These are phyloP conservation scores for Astragalus glycyphyllos DNA, from an alignment of 306 rosid species.

Conservation along the genomic window DNA sequence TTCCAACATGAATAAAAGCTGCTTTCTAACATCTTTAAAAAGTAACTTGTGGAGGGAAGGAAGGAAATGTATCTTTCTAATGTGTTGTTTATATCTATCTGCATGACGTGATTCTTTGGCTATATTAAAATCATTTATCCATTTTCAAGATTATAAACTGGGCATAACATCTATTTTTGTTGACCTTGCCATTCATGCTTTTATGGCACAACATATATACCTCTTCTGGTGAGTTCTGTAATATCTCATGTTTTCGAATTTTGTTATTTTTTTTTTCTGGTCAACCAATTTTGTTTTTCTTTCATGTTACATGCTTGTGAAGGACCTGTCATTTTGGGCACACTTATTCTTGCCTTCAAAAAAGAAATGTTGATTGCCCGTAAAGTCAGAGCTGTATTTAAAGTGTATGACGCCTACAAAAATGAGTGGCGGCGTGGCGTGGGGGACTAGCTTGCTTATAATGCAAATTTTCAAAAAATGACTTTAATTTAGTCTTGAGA, in stretches of 20 bases:
- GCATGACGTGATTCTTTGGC: slow-evolving; percentile 37
- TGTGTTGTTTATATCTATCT: slow-evolving; percentile 13
- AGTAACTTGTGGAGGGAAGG: slow-evolving; percentile 16
- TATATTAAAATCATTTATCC: background rate
- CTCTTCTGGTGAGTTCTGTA: background rate
- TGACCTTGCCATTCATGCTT: slow-evolving; percentile 13
- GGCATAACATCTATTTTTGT: background rate
- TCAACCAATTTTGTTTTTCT: background rate
- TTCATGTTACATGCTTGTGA: background rate
- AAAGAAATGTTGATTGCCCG: background rate
- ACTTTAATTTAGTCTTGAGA: too few relatives aligned
- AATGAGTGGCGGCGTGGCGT: too few relatives aligned
- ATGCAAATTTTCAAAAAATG: too few relatives aligned
- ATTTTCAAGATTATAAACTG: slow-evolving; percentile 19
- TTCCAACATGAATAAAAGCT: slow-evolving; percentile 47
- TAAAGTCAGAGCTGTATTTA: background rate
- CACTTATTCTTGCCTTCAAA: background rate
- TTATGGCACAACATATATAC: background rate
- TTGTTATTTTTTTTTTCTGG: background rate
- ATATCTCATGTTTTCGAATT: background rate
- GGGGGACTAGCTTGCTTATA: too few relatives aligned
- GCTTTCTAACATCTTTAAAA: slow-evolving; percentile 28
- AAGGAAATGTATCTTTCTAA: slow-evolving; percentile 21
- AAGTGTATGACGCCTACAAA: background rate
- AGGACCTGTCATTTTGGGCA: too few relatives aligned